Evolutionary conservation across 768 basidiomycete genomes (phyloP).

Genomic region (Serendipita sp.): DNA sequence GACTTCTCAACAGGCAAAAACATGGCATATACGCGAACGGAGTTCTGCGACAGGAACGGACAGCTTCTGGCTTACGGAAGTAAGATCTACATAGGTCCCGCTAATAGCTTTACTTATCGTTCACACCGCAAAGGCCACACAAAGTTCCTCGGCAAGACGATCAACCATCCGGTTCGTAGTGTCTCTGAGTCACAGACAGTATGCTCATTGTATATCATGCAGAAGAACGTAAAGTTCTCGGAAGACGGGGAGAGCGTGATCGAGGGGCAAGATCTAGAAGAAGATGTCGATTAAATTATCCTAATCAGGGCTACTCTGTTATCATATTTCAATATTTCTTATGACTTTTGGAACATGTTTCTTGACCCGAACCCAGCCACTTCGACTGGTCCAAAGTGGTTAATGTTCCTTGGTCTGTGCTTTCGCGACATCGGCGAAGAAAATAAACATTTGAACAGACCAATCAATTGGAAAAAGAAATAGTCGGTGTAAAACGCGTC

Average conservation of each 20-base stretch:
- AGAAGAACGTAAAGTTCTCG: conserved; percentile 68
- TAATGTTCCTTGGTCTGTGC: background rate
- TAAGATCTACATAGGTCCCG: conserved; percentile 23
- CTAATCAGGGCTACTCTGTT: background rate
- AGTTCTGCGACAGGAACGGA: conserved; percentile 50
- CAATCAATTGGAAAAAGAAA: too few species aligned
- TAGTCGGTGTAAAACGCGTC: too few species aligned
- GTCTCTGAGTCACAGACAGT: conserved; percentile 9
- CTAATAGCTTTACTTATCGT: background rate
- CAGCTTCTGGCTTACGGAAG: conserved; percentile 70
- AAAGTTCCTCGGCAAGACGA: conserved; percentile 66
- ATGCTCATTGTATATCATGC: conserved; percentile 8
- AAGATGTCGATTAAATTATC: background rate
- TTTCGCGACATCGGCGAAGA: background rate
- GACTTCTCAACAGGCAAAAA: conserved; percentile 38
- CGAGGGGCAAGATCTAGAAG: conserved; percentile 38
- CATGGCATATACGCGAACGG: conserved; percentile 65
- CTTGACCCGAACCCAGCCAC: background rate
- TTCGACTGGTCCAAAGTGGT: background rate
- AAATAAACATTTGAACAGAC: too few species aligned
- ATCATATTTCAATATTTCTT: background rate
- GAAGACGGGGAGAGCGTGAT: conserved; percentile 58
- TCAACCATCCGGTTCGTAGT: conserved; percentile 24
- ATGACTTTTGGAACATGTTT: background rate
- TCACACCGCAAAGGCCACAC: conserved; percentile 47